These are phyloP conservation scores for Lipomyces sp. DNA, from an alignment of 805 yeast genomes.

Conservation along the genomic window DNA sequence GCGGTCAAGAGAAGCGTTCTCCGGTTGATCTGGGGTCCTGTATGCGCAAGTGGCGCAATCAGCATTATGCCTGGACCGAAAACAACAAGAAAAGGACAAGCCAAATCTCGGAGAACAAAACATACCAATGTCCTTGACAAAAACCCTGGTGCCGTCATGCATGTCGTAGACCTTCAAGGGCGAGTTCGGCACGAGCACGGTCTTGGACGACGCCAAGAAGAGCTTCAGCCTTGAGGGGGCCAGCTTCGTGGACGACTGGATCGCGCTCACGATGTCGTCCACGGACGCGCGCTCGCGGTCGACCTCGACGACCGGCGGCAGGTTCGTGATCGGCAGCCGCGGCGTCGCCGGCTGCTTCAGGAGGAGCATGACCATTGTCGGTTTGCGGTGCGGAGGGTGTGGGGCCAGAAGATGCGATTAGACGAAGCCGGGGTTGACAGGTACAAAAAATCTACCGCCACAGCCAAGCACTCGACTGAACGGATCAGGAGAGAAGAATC, in stretches of 20 bases:
- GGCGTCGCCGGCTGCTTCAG: conserved; percentile 19
- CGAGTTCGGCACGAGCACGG: conserved; percentile 12
- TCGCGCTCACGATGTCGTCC: conserved; percentile 18
- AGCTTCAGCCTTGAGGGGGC: conserved; percentile 15
- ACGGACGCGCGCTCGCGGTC: conserved; percentile 22
- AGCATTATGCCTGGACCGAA: no score
- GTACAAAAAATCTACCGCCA: no score
- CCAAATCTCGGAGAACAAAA: neutral
- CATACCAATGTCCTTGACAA: conserved; percentile 20
- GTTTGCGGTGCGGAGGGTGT: neutral
- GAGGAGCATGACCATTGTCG: conserved; percentile 21
- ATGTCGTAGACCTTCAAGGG: conserved; percentile 22
- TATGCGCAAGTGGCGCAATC: neutral
- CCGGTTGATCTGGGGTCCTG: conserved; percentile 79
- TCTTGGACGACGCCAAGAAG: conserved; percentile 17
- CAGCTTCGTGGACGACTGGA: conserved; percentile 15
- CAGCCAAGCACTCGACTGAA: no score
- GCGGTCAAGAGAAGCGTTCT: conserved; percentile 79
- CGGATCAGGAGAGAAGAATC: no score
- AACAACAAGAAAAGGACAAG: no score
- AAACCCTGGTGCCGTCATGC: conserved; percentile 25
- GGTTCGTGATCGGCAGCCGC: conserved; percentile 14
- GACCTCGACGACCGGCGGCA: conserved; percentile 20
- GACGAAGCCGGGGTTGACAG: no score
- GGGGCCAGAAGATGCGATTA: no score